These are phyloP conservation scores for Paecilomyces dactylethromorphus DNA, from an alignment of 2,329 filamentous ascomycete species.

Conservation along the genomic window DNA sequence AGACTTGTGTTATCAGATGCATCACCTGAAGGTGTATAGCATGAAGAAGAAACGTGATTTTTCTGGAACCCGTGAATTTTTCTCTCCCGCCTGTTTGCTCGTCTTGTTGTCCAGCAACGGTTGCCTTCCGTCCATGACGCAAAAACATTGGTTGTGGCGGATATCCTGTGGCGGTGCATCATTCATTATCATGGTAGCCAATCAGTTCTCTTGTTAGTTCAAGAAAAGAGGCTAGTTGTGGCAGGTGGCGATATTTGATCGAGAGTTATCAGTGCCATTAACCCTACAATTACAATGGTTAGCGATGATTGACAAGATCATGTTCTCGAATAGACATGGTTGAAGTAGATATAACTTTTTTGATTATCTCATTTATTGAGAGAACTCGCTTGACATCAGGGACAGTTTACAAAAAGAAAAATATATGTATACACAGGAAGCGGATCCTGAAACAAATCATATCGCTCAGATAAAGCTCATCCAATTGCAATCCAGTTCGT, in stretches of 20 bases:
- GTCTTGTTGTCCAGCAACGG: constrained; percentile 9
- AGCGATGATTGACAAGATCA: not conserved
- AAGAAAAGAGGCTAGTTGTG: no score
- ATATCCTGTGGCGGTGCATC: constrained; percentile 4
- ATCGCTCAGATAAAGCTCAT: not conserved
- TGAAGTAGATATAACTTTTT: not conserved
- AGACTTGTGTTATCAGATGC: not conserved
- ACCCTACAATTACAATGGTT: not conserved
- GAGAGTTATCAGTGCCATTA: no score
- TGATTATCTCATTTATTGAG: not conserved
- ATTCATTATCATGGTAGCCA: not conserved
- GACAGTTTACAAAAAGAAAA: not conserved
- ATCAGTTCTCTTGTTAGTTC: not conserved
- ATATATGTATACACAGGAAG: not conserved
- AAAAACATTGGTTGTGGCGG: not conserved
- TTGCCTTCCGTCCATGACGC: constrained; percentile 4
- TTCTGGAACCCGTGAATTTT: not conserved
- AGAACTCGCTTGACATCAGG: not conserved
- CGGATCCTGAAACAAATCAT: not conserved
- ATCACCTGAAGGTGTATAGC: not conserved
- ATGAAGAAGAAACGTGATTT: constrained; percentile 1
- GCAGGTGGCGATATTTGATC: not conserved
- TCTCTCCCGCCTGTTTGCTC: constrained; percentile 1
- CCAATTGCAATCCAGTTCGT: not conserved
- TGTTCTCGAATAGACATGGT: not conserved